These are phyloP conservation scores for Helotiales sp. DNA, from an alignment of 2,329 filamentous ascomycete genomes.

Conservation along the genomic window DNA sequence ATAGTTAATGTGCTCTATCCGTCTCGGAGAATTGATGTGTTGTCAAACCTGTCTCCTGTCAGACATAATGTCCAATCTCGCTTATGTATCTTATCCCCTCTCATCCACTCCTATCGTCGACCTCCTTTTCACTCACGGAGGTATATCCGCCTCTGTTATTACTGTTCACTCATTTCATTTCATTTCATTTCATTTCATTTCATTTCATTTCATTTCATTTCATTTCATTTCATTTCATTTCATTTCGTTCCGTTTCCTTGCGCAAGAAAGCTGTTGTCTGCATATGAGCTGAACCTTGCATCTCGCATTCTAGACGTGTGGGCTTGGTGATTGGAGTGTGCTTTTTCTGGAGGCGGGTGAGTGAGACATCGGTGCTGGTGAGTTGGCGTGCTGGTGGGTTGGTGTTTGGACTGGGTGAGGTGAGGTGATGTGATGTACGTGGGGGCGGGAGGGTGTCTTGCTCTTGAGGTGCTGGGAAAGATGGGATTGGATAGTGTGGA, in stretches of 20 bases:
- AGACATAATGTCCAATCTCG: neutral
- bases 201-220: too few species aligned
- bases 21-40: slow-evolving; percentile 9
- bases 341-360: neutral
- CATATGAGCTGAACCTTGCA: neutral
- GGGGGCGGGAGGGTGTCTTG: too few species aligned
- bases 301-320: neutral
- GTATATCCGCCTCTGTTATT: neutral
- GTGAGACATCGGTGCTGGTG: neutral
- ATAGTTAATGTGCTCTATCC: too few species aligned
- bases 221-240: too few species aligned
- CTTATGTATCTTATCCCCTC: slow-evolving; percentile 6
- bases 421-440: too few species aligned
- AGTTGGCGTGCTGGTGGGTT: too few species aligned
- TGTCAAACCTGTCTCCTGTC: too few species aligned
- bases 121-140: neutral
- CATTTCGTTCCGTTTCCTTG: too few species aligned
- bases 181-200: neutral
- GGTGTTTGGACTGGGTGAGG: too few species aligned
- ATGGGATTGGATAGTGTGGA: too few species aligned
- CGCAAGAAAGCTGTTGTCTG: neutral
- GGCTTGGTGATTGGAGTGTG: neutral
- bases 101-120: slow-evolving; percentile 5
- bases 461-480: too few species aligned
- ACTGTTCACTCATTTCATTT: neutral